phyloP scores from a whole-genome alignment of 2,329 filamentous ascomycete genomes.

The Colletotrichum somersetense region DNA sequence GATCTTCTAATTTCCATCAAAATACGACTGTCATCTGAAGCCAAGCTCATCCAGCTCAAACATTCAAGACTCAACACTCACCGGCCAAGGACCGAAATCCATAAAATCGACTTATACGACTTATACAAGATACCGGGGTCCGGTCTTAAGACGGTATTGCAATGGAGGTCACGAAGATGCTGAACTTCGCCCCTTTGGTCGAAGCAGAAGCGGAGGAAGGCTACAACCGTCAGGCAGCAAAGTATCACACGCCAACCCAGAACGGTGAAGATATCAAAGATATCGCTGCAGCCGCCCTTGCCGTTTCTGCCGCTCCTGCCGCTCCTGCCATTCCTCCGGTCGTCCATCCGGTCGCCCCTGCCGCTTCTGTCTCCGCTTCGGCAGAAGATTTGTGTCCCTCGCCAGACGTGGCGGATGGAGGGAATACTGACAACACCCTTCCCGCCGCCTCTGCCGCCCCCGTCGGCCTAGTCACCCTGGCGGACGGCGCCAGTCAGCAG shows the following conservation, averaged over 20 bases:
- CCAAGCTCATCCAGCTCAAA: too few relatives aligned
- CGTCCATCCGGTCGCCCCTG: too few relatives aligned
- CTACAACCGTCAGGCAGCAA: background rate
- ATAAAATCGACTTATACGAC: background rate
- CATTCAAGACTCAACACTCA: background rate
- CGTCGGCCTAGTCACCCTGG: background rate
- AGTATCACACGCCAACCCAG: too few relatives aligned
- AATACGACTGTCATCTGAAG: too few relatives aligned
- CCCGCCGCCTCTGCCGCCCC: background rate
- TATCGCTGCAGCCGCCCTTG: too few relatives aligned
- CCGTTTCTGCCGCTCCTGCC: background rate
- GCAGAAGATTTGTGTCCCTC: too few relatives aligned
- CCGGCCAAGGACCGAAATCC: background rate
- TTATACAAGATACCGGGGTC: too few relatives aligned
- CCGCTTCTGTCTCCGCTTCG: too few relatives aligned
- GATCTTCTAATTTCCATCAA: background rate
- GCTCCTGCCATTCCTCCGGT: too few relatives aligned
- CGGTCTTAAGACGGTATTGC: background rate
- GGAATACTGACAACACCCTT: too few relatives aligned
- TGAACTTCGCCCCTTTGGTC: background rate
- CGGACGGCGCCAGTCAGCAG: too few relatives aligned
- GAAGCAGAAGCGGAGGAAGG: background rate
- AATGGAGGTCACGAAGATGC: background rate
- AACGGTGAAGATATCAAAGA: background rate
- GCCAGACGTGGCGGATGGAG: too few relatives aligned